These are phyloP conservation scores for Saccharata proteae DNA, from an alignment of 2,329 filamentous ascomycete genomes.

Conservation along the genomic window DNA sequence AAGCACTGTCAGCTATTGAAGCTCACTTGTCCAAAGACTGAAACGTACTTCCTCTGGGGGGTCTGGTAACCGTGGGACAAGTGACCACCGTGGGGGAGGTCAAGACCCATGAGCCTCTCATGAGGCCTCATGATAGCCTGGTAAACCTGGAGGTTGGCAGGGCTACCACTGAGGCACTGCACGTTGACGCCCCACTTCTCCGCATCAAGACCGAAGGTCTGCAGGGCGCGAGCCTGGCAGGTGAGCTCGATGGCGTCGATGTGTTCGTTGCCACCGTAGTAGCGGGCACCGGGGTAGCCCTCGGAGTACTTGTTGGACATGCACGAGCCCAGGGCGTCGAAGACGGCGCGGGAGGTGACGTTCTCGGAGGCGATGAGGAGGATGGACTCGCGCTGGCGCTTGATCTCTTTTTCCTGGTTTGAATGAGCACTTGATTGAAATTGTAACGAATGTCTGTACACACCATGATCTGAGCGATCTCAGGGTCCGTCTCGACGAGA, in stretches of 20 bases:
- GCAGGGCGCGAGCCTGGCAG: conserved; percentile 80
- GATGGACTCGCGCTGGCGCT: conserved; percentile 96
- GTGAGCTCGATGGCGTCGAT: conserved; percentile 84
- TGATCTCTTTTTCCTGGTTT: conserved; percentile 71
- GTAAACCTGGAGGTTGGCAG: conserved; percentile 96
- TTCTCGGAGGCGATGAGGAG: conserved; percentile 40
- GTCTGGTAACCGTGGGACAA: conserved; percentile 97
- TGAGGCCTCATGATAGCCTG: conserved; percentile 94
- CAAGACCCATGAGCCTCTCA: conserved; percentile 92
- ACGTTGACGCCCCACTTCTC: conserved; percentile 97
- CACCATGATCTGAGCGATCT: conserved; percentile 96
- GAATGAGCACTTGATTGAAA: conserved; percentile 9
- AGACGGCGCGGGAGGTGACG: conserved; percentile 26
- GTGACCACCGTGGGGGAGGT: conserved; percentile 88
- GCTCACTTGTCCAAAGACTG: conserved; percentile 1
- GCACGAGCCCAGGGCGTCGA: conserved; percentile 38
- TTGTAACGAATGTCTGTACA: conserved; percentile 9
- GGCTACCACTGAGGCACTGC: conserved; percentile 72
- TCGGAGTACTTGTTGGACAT: conserved; percentile 93
- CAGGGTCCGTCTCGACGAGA: conserved; percentile 79
- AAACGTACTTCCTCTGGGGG: conserved; percentile 74
- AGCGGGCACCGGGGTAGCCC: conserved; percentile 89
- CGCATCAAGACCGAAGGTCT: conserved; percentile 71
- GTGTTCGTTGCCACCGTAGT: conserved; percentile 94
- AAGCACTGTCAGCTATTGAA: conserved; percentile 13